Conservation (phyloP, 805 yeast species). For the Ogataea methylovora region DNA sequence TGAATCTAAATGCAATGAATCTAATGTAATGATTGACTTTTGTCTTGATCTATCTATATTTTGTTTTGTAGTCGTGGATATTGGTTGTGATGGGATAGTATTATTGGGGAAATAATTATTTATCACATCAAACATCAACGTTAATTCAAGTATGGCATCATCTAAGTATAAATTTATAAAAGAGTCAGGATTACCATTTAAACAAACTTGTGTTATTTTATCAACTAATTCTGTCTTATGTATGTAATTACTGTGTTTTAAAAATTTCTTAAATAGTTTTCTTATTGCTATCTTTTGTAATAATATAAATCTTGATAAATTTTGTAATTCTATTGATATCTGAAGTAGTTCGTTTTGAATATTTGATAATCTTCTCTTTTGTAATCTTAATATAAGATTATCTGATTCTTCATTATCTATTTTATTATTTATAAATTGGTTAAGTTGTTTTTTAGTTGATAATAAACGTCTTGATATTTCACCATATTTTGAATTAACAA, state of each 20-base stretch:
- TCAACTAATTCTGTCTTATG: conserved; percentile 25
- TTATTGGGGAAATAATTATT: conserved; percentile 15
- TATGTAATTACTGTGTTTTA: conserved; percentile 33
- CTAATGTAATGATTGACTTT: conserved; percentile 13
- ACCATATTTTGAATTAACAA: conserved; percentile 59
- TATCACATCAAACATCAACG: conserved; percentile 44
- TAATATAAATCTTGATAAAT: conserved; percentile 60
- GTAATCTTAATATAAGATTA: conserved; percentile 11
- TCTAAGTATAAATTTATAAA: conserved; percentile 57
- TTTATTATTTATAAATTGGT: conserved; percentile 11
- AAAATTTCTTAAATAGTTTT: conserved; percentile 66
- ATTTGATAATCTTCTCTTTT: conserved; percentile 13
- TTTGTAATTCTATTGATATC: conserved; percentile 47
- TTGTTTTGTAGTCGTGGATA: not conserved
- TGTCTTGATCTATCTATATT: conserved; percentile 2
- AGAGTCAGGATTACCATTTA: conserved; percentile 37
- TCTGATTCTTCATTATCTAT: conserved; percentile 1
- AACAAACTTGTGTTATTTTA: conserved; percentile 21
- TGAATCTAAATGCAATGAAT: conserved; percentile 14
- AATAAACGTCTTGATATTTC: conserved; percentile 50
- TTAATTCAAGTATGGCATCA: conserved; percentile 52
- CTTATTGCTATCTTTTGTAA: conserved; percentile 69
- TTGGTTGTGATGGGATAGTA: conserved; percentile 1
- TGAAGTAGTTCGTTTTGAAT: conserved; percentile 30
- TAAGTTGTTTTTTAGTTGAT: conserved; percentile 17